Base-by-base conservation (phyloP, 169 alveolate genomes). In the Cystoisospora suis region DNA sequence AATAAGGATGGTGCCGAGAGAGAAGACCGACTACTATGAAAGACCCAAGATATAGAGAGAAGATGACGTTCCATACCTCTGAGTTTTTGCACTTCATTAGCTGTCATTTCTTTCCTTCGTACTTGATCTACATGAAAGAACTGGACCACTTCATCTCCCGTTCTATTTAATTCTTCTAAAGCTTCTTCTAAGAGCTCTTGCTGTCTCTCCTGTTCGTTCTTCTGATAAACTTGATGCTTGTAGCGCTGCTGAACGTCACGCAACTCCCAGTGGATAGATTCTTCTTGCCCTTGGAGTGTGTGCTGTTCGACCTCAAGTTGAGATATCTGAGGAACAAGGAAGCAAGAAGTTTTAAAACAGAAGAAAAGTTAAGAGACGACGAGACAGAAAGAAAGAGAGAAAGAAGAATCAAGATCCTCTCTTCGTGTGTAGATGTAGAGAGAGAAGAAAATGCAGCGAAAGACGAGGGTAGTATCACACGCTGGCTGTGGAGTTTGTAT, bases 211-310 rank as follows among this genome's bases (percentile, higher is more conserved):
- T 9, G 45, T 42, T 0, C 44, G 79, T 75, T 86, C 49, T 87
- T 86, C 80, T 61, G 91, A 56, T 87, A 87, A 72, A 47, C 56
- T 87, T 36, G 69, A 9, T 75, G 85, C 87, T 72, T 75, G 77
- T 87, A 81, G 80, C 75, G 80, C 65, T n/a, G 83, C 79, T 87
- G 91, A 32, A 87, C 91, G 5, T 40, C 58, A 9, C 36, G 83
- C 38, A 72, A 53, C 1, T 87, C 91, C 42, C 9, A 0, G 65
- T 87, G 91, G 69, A 70, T 61, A 59, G 42, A 65, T 47, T 87
- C 91, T 79, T 87, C 87, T 3, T 81, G 79, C 12, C 58, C 80
- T 3, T 72, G 91, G 69, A 69, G 77, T 27, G 32, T 45, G 40
- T 42, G 75, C 86, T 69, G 46, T 40, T 40, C 75, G 17, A 44